Evolutionary conservation across 2,329 filamentous ascomycete species (phyloP).

Genomic region (Hypoxylon sp.): DNA sequence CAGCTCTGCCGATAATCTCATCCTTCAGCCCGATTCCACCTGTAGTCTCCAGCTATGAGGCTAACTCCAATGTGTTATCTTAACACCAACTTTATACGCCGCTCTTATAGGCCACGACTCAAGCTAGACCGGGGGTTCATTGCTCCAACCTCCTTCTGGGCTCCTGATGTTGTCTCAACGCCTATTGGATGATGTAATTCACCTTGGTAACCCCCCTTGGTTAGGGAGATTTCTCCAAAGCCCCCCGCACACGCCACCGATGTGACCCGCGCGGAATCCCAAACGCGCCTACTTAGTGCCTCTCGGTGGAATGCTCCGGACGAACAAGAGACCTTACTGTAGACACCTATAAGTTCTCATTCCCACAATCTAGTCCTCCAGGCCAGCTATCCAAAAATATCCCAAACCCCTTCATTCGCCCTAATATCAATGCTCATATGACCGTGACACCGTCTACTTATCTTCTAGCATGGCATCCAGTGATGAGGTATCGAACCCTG

Average conservation of each 20-base stretch:
- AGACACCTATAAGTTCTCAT: slow-evolving; percentile 29
- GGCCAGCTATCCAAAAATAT: not conserved
- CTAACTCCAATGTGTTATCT: slow-evolving; percentile 1
- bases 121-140: not conserved
- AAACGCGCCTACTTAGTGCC: slow-evolving; percentile 27
- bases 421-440: slow-evolving; percentile 11
- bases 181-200: slow-evolving; percentile 33
- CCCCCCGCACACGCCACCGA: slow-evolving; percentile 30
- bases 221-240: slow-evolving; percentile 16
- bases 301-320: slow-evolving; percentile 37
- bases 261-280: slow-evolving; percentile 23
- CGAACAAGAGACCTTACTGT: slow-evolving; percentile 3
- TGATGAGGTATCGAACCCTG: slow-evolving; percentile 41
- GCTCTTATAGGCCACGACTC: not conserved
- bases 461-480: slow-evolving; percentile 39
- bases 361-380: not conserved
- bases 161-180: slow-evolving; percentile 17
- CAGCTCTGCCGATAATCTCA: slow-evolving; percentile 25
- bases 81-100: slow-evolving; percentile 1
- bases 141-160: not conserved
- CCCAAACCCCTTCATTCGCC: not conserved
- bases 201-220: slow-evolving; percentile 7
- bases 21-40: slow-evolving; percentile 1
- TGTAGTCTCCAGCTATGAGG: not conserved
- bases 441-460: slow-evolving; percentile 1